Conservation (phyloP, 129 eudicot species). For the Chrysanthemum seticuspe region DNA sequence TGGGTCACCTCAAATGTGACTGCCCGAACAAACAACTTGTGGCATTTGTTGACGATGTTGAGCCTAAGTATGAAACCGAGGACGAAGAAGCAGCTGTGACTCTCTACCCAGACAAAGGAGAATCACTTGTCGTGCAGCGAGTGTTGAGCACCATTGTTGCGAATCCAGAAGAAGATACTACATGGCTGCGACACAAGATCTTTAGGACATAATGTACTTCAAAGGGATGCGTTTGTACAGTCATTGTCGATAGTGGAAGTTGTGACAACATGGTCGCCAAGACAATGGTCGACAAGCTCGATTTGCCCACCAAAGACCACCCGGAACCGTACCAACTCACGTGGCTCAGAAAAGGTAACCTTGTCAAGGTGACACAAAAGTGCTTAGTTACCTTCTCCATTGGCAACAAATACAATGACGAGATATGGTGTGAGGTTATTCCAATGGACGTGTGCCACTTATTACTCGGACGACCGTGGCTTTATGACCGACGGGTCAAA, state of each 20-base stretch:
- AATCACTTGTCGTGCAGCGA: no score
- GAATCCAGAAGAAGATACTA: not conserved
- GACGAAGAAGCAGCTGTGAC: no score
- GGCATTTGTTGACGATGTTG: no score
- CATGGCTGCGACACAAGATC: not conserved
- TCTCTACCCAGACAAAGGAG: no score
- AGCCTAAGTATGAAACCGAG: no score
- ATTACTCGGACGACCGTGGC: not conserved
- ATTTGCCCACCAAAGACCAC: not conserved
- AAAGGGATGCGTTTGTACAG: not conserved
- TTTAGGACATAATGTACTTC: not conserved
- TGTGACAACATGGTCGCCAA: not conserved
- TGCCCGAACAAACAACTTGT: no score
- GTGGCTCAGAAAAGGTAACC: not conserved
- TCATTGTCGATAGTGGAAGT: not conserved
- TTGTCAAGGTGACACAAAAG: not conserved
- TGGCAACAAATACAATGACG: not conserved
- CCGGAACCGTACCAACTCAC: not conserved
- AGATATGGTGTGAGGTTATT: not conserved
- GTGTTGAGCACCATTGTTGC: not conserved
- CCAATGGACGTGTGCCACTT: conserved; percentile 3
- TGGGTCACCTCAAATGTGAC: no score
- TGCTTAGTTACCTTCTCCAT: not conserved
- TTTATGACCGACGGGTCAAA: not conserved
- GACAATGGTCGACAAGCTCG: not conserved